Conservation (phyloP, 192 early-diverging fungal species). For the Geranomyces variabilis region DNA sequence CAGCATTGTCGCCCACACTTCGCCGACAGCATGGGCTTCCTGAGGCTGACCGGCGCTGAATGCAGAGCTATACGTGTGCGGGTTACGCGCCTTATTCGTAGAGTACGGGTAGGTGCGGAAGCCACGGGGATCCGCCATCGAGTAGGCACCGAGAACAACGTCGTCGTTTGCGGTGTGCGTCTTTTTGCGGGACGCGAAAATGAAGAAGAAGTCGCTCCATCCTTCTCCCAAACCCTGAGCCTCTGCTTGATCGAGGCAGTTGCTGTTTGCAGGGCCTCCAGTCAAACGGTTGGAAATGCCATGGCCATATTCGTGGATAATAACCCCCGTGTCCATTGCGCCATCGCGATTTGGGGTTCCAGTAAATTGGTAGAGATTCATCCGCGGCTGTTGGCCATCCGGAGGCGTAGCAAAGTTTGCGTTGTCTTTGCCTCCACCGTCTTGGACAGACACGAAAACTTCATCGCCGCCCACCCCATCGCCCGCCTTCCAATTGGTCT, state of each 20-base stretch:
- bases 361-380: constrained; percentile 57
- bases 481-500: not conserved
- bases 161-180: constrained; percentile 48
- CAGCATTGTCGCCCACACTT: constrained; percentile 63
- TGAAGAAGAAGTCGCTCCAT: constrained; percentile 59
- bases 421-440: constrained; percentile 48
- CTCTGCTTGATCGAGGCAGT: constrained; percentile 56
- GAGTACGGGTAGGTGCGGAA: constrained; percentile 62
- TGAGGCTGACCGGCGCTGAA: constrained; percentile 16
- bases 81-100: constrained; percentile 49
- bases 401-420: constrained; percentile 65
- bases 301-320: constrained; percentile 65
- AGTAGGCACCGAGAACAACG: constrained; percentile 45
- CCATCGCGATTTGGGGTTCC: constrained; percentile 56
- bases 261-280: constrained; percentile 63
- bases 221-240: constrained; percentile 68
- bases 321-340: constrained; percentile 56
- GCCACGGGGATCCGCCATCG: constrained; percentile 32
- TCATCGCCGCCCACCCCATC: constrained; percentile 31
- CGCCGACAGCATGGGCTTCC: constrained; percentile 60
- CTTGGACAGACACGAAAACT: constrained; percentile 51
- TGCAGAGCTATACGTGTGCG: constrained; percentile 36
- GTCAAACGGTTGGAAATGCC: constrained; percentile 68
- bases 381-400: constrained; percentile 51
- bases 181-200: constrained; percentile 41